phyloP scores from a whole-genome alignment of 345 rosid genomes.

The Stellera chamaejasme region DNA sequence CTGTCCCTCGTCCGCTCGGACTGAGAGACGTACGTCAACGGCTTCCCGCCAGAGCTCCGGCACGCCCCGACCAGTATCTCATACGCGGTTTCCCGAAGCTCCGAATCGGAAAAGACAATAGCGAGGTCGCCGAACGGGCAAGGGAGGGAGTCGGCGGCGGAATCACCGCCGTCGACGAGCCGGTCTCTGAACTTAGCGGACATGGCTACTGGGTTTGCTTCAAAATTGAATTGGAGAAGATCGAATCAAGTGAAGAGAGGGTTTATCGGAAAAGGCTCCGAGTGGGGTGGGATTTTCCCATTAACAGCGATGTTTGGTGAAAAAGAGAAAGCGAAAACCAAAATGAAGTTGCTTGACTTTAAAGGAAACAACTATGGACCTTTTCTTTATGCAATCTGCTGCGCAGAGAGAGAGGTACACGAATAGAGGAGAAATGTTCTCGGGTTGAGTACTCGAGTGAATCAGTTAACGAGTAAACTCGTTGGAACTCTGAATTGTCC shows the following conservation, averaged over 20 bases:
- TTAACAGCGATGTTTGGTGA: not conserved
- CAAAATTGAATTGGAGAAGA: not conserved
- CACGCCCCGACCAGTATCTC: conserved; percentile 81
- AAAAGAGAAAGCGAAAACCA: not conserved
- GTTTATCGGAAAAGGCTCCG: conserved; percentile 3
- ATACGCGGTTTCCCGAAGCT: conserved; percentile 84
- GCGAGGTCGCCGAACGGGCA: conserved; percentile 54
- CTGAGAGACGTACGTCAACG: conserved; percentile 57
- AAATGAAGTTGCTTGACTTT: conserved; percentile 24
- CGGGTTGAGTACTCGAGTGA: too few species aligned
- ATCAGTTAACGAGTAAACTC: too few species aligned
- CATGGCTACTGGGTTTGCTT: not conserved
- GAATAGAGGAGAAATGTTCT: too few species aligned
- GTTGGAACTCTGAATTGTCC: too few species aligned
- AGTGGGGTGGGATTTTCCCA: not conserved
- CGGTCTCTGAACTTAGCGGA: conserved; percentile 7
- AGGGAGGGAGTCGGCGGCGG: conserved; percentile 24
- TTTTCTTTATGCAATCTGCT: too few species aligned
- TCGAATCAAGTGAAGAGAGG: not conserved
- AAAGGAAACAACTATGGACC: conserved; percentile 17
- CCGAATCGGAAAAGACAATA: conserved; percentile 47
- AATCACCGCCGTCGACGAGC: conserved; percentile 1
- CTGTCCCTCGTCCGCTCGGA: conserved; percentile 30
- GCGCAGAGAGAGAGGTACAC: too few species aligned
- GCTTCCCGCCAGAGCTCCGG: conserved; percentile 63